Evolutionary conservation across 148 eudicot genomes (phyloP).

Genomic region (Agrostemma githago): DNA sequence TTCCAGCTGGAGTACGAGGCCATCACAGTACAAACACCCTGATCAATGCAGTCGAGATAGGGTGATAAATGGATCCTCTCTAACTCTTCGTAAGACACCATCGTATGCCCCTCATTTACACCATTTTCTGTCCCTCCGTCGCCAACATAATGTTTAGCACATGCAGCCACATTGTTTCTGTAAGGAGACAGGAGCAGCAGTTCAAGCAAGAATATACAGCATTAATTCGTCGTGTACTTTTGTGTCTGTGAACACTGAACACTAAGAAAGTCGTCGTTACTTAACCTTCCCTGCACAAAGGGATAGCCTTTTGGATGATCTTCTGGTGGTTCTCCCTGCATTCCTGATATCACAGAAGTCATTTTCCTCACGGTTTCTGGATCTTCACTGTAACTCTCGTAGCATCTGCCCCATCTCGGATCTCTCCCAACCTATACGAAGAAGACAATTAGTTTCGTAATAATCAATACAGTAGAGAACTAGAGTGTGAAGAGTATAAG

Average conservation of each 20-base stretch:
- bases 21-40: constrained; percentile 91
- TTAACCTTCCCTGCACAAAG: constrained; percentile 78
- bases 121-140: constrained; percentile 90
- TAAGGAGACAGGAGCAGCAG: neutral
- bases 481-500: no score
- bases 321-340: constrained; percentile 78
- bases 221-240: neutral
- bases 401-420: constrained; percentile 96
- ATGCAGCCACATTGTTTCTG: constrained; percentile 78
- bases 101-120: constrained; percentile 78
- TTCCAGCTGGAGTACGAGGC: constrained; percentile 94
- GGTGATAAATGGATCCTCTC: constrained; percentile 78
- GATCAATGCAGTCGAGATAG: constrained; percentile 71
- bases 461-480: no score
- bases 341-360: constrained; percentile 67
- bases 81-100: constrained; percentile 52
- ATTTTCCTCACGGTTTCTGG: constrained; percentile 72
- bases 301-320: constrained; percentile 75
- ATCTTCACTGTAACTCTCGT: constrained; percentile 79
- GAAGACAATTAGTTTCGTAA: neutral
- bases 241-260: neutral
- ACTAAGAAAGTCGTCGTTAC: neutral
- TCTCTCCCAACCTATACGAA: constrained; percentile 65
- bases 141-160: constrained; percentile 93
- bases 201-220: neutral